phyloP scores from a whole-genome alignment of 108 stramenopile species.

The Conticribra weissflogii region DNA sequence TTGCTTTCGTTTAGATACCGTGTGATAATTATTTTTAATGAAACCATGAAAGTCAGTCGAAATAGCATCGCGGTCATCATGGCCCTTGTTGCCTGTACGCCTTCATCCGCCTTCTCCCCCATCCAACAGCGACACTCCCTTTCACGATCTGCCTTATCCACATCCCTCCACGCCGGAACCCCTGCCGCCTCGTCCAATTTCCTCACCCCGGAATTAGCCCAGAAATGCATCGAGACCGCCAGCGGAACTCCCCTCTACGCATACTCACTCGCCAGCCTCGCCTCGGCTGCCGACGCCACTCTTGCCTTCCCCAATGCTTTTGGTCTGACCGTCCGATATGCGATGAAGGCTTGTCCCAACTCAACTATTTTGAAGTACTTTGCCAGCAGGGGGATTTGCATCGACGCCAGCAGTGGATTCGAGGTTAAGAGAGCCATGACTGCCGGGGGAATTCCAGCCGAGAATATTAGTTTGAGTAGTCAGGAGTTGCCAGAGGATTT shows the following conservation, averaged over 20 bases:
- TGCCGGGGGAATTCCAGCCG: constrained; percentile 80
- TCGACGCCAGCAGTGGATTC: constrained; percentile 94
- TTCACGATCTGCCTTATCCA: not conserved
- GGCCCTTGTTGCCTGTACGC: constrained; percentile 17
- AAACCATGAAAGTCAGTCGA: constrained; percentile 25
- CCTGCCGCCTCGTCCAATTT: constrained; percentile 61
- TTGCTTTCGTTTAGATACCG: not conserved
- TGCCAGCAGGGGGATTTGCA: constrained; percentile 85
- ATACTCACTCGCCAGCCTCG: constrained; percentile 88
- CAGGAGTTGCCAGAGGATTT: constrained; percentile 95
- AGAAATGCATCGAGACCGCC: constrained; percentile 73
- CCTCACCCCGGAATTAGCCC: constrained; percentile 82
- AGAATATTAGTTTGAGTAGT: constrained; percentile 90
- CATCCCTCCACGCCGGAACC: constrained; percentile 21
- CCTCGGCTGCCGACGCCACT: constrained; percentile 81
- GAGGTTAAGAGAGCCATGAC: constrained; percentile 92
- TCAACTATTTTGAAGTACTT: constrained; percentile 91
- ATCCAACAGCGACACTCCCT: constrained; percentile 1
- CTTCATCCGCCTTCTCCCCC: constrained; percentile 31
- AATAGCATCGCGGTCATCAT: constrained; percentile 26
- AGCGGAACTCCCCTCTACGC: constrained; percentile 94
- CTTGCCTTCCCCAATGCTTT: constrained; percentile 96
- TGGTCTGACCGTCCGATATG: constrained; percentile 96
- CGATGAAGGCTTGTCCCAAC: constrained; percentile 98
- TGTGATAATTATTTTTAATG: too few species aligned